Base-by-base conservation (phyloP, 2,329 filamentous ascomycete species). In the Exophiala viscosa region DNA sequence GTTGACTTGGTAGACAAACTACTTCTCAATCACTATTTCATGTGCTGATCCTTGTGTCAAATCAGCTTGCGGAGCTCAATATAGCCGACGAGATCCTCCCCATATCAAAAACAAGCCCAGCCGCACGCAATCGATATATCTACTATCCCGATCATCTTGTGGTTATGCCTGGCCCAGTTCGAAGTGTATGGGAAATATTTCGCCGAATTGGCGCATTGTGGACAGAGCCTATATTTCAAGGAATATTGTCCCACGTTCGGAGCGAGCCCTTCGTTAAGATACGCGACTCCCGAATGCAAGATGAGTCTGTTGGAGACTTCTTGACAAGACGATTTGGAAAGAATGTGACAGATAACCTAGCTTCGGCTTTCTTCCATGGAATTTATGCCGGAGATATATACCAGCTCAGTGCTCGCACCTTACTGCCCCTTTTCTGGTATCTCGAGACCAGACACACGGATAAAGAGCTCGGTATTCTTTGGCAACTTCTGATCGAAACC, bases 311-410 rank as follows among this genome's bases (percentile, higher is more conserved):
- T n/a, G 84, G 80, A 28, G 76, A 79, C 1, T 92, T 86, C 65
- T 66, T 90, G 6, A 69, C 72, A 2, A 73, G 82, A 28, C 70
- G 82, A 6, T 67, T 85, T 13, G 76, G 77, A 39, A 73, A 76
- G 17, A 68, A 74, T 32, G 59, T 87, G 5, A 82, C 83, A 11
- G 78, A 93, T 61, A 91, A 95, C 62, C 48, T 96, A 14, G 70
- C 83, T 5, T 96, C 90, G 4, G 90, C 85, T 1, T 66, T 83
- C 2, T 70, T 90, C 48, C 93, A 97, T 69, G 93, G 93, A 38
- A 90, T 97, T 53, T 96, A 95, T 69, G 93, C 91, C 17, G 93
- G 93, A 4, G 88, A 96, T 69, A 82, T 95, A 43, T 83, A 88
- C 67, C 79, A 86, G 65, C 75, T 97, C 45, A 96, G 90, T 69